These are phyloP conservation scores for Fusarium sp. DNA, from an alignment of 2,329 filamentous ascomycete species.

Conservation along the genomic window DNA sequence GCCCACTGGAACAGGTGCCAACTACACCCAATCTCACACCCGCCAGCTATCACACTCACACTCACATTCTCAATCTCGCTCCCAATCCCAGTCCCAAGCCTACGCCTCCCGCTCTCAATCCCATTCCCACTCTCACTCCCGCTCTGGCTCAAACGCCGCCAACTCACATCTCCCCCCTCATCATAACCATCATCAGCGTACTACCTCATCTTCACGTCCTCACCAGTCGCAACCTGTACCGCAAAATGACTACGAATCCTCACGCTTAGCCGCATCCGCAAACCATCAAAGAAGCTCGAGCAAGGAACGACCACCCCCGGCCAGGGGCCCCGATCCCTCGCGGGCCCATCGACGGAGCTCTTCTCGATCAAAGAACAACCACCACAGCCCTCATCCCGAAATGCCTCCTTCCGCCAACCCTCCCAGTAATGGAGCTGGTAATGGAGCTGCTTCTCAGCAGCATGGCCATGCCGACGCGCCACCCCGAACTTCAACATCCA, in stretches of 20 bases:
- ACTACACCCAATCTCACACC: conserved; percentile 38
- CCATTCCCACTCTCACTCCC: conserved; percentile 40
- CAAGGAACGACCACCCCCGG: conserved; percentile 62
- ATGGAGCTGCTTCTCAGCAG: conserved; percentile 60
- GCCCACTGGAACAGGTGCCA: conserved; percentile 38
- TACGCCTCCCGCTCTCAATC: conserved; percentile 33
- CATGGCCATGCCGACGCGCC: conserved; percentile 52
- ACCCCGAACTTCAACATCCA: conserved; percentile 52
- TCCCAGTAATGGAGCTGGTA: conserved; percentile 64
- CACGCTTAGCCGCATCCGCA: conserved; percentile 69
- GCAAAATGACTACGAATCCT: conserved; percentile 79
- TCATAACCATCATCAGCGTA: conserved; percentile 51
- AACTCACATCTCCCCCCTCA: conserved; percentile 40
- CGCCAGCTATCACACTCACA: conserved; percentile 42
- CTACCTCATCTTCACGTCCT: conserved; percentile 53
- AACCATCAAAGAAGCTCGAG: conserved; percentile 70
- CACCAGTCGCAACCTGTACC: conserved; percentile 57
- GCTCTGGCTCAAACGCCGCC: conserved; percentile 42
- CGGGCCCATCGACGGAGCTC: conserved; percentile 60
- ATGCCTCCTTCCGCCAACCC: conserved; percentile 63
- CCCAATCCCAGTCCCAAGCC: conserved; percentile 32
- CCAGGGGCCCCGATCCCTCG: conserved; percentile 66
- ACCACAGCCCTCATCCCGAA: conserved; percentile 51
- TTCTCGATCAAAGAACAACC: conserved; percentile 57
- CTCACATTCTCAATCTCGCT: conserved; percentile 36